Evolutionary conservation across 345 rosid genomes (phyloP).

Genomic region (Citrus medica): DNA sequence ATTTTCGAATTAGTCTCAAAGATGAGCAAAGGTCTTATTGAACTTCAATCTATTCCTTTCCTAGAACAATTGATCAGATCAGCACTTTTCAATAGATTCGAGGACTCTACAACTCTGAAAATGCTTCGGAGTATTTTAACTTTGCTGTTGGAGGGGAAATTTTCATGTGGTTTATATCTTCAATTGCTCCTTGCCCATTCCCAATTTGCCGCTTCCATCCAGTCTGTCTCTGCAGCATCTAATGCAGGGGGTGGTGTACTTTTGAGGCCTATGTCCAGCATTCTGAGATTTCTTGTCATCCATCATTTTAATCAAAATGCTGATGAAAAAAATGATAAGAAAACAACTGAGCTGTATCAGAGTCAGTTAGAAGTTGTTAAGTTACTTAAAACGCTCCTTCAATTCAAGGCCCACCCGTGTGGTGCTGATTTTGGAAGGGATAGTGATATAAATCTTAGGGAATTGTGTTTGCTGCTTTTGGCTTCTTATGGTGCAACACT

Average conservation of each 20-base stretch:
- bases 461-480: conserved; percentile 61
- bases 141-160: conserved; percentile 51
- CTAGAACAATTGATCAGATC: conserved; percentile 63
- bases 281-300: conserved; percentile 51
- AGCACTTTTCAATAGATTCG: conserved; percentile 71
- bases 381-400: conserved; percentile 61
- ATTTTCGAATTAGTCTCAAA: conserved; percentile 40
- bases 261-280: conserved; percentile 71
- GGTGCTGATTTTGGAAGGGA: conserved; percentile 41
- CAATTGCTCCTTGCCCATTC: conserved; percentile 80
- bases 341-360: conserved; percentile 24
- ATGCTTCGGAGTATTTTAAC: conserved; percentile 45
- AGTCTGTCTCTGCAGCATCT: conserved; percentile 33
- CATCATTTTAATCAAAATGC: conserved; percentile 25
- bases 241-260: conserved; percentile 45
- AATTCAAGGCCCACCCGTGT: conserved; percentile 10
- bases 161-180: conserved; percentile 48
- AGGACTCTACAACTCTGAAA: conserved; percentile 62
- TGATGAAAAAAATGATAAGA: conserved; percentile 22
- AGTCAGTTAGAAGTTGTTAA: conserved; percentile 68
- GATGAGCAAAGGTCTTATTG: conserved; percentile 53
- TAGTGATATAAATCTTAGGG: conserved; percentile 58
- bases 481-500: conserved; percentile 91
- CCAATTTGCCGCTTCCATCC: conserved; percentile 61
- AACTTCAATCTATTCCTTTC: conserved; percentile 57